Conservation (phyloP, 2,329 filamentous ascomycete species). For the Cytospora leucostoma region DNA sequence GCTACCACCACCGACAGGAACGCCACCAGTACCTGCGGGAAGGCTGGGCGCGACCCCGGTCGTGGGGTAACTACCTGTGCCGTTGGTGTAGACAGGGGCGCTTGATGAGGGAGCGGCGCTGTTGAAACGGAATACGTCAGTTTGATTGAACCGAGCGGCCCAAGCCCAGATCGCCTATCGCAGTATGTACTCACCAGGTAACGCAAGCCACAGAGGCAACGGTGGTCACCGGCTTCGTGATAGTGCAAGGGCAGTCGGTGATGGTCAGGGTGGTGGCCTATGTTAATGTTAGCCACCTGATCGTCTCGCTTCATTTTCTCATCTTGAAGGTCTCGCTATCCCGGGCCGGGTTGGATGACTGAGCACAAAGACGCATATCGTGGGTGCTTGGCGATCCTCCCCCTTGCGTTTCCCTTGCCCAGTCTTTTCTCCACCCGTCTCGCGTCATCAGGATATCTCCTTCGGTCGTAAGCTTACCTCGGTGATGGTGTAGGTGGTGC, state of each 20-base stretch:
- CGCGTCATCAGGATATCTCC: background rate
- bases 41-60: slow-evolving; percentile 36
- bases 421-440: background rate
- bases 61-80: slow-evolving; percentile 36
- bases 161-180: background rate
- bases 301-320: slow-evolving; percentile 17
- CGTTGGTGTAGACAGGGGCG: slow-evolving; percentile 40
- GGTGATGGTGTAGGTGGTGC: slow-evolving; percentile 69
- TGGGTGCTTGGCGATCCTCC: background rate
- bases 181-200: slow-evolving; percentile 48
- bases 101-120: slow-evolving; percentile 10
- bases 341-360: background rate
- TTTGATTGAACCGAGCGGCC: background rate
- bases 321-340: background rate
- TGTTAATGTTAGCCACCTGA: slow-evolving; percentile 25
- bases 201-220: slow-evolving; percentile 55
- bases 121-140: background rate
- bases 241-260: slow-evolving; percentile 71
- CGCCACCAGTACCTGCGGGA: slow-evolving; percentile 35
- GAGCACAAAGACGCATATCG: background rate
- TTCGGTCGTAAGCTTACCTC: slow-evolving; percentile 46
- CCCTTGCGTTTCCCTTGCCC: slow-evolving; percentile 13
- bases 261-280: slow-evolving; percentile 70
- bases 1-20: slow-evolving; percentile 27
- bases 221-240: slow-evolving; percentile 59